Conservation (phyloP, 2,329 filamentous ascomycete genomes). For the Coleophoma eucalyptorum region DNA sequence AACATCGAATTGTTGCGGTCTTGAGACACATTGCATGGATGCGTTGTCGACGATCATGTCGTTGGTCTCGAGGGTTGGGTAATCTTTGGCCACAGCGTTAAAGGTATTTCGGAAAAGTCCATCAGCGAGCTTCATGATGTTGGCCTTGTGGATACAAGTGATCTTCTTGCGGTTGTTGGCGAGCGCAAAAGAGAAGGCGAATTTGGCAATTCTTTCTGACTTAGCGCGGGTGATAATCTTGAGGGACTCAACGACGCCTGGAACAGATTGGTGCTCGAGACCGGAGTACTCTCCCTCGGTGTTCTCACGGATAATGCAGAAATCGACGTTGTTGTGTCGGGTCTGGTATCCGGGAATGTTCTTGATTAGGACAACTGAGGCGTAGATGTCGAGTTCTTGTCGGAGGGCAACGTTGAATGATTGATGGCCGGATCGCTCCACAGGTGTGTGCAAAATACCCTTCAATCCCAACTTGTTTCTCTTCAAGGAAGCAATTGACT, state of each 20-base stretch:
- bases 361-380: constrained; percentile 96
- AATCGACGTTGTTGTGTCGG: constrained; percentile 93
- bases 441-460: constrained; percentile 96
- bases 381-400: constrained; percentile 99
- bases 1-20: constrained; percentile 97
- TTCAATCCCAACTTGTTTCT: constrained; percentile 99
- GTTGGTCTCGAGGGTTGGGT: constrained; percentile 91
- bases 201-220: constrained; percentile 98
- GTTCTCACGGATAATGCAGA: constrained; percentile 99
- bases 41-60: constrained; percentile 99
- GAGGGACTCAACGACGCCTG: constrained; percentile 95
- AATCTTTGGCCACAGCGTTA: constrained; percentile 89
- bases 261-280: constrained; percentile 96
- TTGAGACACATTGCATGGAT: constrained; percentile 97
- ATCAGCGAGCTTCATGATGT: constrained; percentile 99
- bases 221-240: constrained; percentile 99
- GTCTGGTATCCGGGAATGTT: constrained; percentile 99
- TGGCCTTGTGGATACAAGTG: constrained; percentile 99
- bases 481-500: constrained; percentile 91
- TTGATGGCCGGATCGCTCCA: constrained; percentile 95
- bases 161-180: constrained; percentile 99
- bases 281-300: constrained; percentile 99
- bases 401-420: constrained; percentile 99
- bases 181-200: constrained; percentile 95
- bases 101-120: constrained; percentile 98